Percentiles rank a stretch among this genome's conserved stretches.
These are phyloP conservation scores for Azolla pinnata DNA, from an alignment of 75 land plant genomes.

Conservation along the genomic window DNA sequence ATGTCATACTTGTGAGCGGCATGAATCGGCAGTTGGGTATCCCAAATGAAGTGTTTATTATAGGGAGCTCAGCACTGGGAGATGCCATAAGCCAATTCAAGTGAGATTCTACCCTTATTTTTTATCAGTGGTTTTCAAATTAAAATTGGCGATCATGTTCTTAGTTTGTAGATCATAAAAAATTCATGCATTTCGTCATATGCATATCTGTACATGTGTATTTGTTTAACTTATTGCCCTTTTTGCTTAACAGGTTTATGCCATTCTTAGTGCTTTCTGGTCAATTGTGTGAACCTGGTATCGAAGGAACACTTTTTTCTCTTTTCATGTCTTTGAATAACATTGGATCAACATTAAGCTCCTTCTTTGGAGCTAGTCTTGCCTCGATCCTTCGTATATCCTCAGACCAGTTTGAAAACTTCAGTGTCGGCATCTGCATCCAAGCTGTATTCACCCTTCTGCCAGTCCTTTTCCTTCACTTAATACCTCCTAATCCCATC, in stretches of 20 bases:
- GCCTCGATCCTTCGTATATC: slow-evolving; percentile 58
- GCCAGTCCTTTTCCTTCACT: slow-evolving; percentile 45
- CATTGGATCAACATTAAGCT: slow-evolving; percentile 55
- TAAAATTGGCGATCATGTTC: too few species aligned
- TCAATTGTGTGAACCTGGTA: slow-evolving; percentile 78
- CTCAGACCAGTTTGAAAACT: slow-evolving; percentile 52
- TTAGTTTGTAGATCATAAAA: too few species aligned
- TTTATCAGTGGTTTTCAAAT: background rate
- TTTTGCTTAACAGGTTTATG: slow-evolving; percentile 53
- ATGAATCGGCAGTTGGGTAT: slow-evolving; percentile 31
- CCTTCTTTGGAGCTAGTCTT: slow-evolving; percentile 53
- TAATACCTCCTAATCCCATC: slow-evolving; percentile 47
- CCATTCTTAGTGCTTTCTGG: slow-evolving; percentile 77
- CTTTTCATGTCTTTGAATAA: slow-evolving; percentile 87
- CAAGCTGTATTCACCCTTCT: slow-evolving; percentile 44
- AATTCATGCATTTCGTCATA: background rate
- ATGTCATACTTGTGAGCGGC: slow-evolving; percentile 46
- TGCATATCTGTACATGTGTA: background rate
- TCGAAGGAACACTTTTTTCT: slow-evolving; percentile 79
- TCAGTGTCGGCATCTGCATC: slow-evolving; percentile 39
- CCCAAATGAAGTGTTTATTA: slow-evolving; percentile 54
- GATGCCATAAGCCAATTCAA: slow-evolving; percentile 73
- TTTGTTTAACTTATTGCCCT: background rate
- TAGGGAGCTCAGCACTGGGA: slow-evolving; percentile 57
- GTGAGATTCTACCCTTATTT: slow-evolving; percentile 26